A percentile compares a stretch with the other conserved stretches of the same genome.
These are phyloP conservation scores for Sporisorium sorghi DNA, from an alignment of 1,284 basidiomycete species.

Conservation along the genomic window DNA sequence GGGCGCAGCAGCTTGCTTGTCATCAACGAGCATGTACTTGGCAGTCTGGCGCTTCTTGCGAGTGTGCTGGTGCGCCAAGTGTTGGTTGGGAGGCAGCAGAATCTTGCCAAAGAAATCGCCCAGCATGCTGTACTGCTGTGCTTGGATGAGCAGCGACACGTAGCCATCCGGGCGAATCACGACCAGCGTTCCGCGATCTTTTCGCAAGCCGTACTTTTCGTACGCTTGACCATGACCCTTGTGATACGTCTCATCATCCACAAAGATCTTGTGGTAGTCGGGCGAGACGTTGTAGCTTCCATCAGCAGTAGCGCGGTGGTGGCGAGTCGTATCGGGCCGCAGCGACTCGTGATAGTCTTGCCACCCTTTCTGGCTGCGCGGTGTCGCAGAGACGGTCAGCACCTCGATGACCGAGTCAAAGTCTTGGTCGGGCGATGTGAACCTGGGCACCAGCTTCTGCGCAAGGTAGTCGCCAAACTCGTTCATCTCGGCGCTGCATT, in stretches of 20 bases:
- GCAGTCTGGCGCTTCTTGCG: constrained; percentile 22
- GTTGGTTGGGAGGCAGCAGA: constrained; percentile 13
- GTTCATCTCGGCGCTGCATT: constrained; percentile 20
- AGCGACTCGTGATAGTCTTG: constrained; percentile 22
- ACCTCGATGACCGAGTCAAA: constrained; percentile 45
- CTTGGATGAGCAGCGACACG: constrained; percentile 27
- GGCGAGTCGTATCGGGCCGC: constrained; percentile 19
- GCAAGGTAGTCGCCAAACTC: constrained; percentile 21
- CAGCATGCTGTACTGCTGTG: constrained; percentile 14
- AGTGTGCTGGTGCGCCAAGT: constrained; percentile 31
- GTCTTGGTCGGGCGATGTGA: constrained; percentile 28
- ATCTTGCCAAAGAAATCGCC: constrained; percentile 26
- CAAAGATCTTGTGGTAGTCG: constrained; percentile 46
- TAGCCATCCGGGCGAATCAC: constrained; percentile 44
- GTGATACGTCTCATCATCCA: constrained; percentile 38
- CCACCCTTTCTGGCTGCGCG: constrained; percentile 19
- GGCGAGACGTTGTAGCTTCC: constrained; percentile 30
- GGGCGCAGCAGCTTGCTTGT: constrained; percentile 1
- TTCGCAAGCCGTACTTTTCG: constrained; percentile 24
- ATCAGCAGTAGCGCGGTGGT: constrained; percentile 21
- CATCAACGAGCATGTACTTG: constrained; percentile 13
- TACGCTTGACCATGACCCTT: constrained; percentile 38
- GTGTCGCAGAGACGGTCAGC: constrained; percentile 30
- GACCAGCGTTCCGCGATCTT: constrained; percentile 28
- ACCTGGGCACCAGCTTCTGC: constrained; percentile 11